Base-by-base conservation (phyloP, 306 rosid species). In the Cucumis cinereus region DNA sequence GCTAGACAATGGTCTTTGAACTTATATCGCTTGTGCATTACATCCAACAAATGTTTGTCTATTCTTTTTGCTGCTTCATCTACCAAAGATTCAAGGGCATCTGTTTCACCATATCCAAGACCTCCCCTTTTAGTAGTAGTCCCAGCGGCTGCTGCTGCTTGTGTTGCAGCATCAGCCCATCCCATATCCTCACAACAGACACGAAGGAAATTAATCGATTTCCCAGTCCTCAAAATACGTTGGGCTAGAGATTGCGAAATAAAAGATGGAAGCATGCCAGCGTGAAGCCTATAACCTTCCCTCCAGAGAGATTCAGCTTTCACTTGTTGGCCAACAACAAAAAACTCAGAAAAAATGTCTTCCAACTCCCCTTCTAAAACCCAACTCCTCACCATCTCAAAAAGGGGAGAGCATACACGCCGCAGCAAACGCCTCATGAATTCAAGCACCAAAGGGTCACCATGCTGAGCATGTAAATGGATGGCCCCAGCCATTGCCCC, bases 261-360 rank as follows among this genome's bases (percentile, higher is more conserved):
- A 71, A 94, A 94, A 9, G 90, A 87, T 79, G 98, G 99, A 86
- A 94, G 96, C 99, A 92, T 94, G n/a, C 85, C 87, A 10, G 89
- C 80, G 30, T 92, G 95, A 73, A 94, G 93, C 84, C 87, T 86
- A 79, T 92, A 94, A 56, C 99, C 98, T 71, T 92, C 98, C 82
- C 98, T 88, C 99, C 98, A 94, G 23, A 94, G 98, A 22, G 98
- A 92, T 79, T 94, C 99, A 10, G 92, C 99, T 81, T 94, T 94
- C 84, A 94, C 99, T 0, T 90, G 90, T 87, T 94, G 98, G 38
- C 96, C 89, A 40, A 94, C 90, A 54, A 94, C 84, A 61, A 94
- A 92, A 76, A 92, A 94, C 77, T 94, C 99, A 4, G 92, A 78
- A 84, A 90, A 94, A 15, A 94, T 81, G 84, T 94, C 99, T 58